Evolutionary conservation across 139 green algal genomes (phyloP).

Genomic region (Auxenochlorella pyrenoidosa): DNA sequence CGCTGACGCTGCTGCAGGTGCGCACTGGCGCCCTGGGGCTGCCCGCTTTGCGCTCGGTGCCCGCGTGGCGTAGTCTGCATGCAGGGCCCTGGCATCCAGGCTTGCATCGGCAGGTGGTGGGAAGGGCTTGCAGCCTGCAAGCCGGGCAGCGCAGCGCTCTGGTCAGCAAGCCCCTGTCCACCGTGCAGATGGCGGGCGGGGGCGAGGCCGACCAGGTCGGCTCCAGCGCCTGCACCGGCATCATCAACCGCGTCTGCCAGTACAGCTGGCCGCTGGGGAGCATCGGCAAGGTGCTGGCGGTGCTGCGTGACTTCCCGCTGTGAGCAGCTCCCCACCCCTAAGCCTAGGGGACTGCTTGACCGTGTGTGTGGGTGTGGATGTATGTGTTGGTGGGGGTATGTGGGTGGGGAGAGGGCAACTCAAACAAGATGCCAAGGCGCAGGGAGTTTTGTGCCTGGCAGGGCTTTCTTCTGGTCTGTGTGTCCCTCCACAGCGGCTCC

Average conservation of each 20-base stretch:
- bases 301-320: constrained; percentile 37
- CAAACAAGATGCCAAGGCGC: too few relatives aligned
- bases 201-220: not conserved
- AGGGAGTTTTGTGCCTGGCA: not conserved
- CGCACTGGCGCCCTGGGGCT: not conserved
- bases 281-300: constrained; percentile 17
- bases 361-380: too few relatives aligned
- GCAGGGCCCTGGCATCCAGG: not conserved
- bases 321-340: constrained; percentile 9
- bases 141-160: not conserved
- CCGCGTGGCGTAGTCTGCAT: too few relatives aligned
- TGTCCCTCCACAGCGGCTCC: too few relatives aligned
- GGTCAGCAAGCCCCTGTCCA: not conserved
- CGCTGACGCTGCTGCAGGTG: constrained; percentile 28
- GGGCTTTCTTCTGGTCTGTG: not conserved
- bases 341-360: too few relatives aligned
- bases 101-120: not conserved
- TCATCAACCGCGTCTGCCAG: not conserved
- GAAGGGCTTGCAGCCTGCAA: not conserved
- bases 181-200: not conserved
- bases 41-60: not conserved
- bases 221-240: not conserved
- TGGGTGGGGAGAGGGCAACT: too few relatives aligned
- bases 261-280: constrained; percentile 21
- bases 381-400: too few relatives aligned